phyloP scores from a whole-genome alignment of 495 filamentous ascomycete species.

The Penicillium canariense region DNA sequence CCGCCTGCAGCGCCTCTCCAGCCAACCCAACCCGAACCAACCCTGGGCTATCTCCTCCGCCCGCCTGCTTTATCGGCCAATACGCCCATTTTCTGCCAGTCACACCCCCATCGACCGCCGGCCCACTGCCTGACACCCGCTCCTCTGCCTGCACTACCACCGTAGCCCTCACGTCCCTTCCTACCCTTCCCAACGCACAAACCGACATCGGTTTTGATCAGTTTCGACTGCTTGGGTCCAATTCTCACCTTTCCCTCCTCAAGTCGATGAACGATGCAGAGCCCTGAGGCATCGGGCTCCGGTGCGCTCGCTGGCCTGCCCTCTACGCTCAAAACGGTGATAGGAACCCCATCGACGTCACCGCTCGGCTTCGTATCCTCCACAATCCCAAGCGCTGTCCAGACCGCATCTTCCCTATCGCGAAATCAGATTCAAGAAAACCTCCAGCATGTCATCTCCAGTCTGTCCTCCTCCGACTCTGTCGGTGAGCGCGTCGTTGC shows the following conservation, averaged over 20 bases:
- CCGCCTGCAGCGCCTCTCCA: no score
- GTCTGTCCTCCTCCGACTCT: conserved; percentile 26
- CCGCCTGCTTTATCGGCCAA: neutral
- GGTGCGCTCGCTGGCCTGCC: conserved; percentile 40
- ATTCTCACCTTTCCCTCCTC: neutral
- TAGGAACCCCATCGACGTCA: conserved; percentile 35
- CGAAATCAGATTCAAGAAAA: conserved; percentile 29
- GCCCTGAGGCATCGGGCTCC: conserved; percentile 43
- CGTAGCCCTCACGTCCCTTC: neutral
- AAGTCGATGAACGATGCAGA: conserved; percentile 49
- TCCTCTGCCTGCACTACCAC: neutral
- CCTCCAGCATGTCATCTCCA: conserved; percentile 31
- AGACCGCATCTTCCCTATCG: conserved; percentile 21
- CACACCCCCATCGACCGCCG: neutral
- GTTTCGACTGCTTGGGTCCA: conserved; percentile 2
- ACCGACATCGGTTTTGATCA: no score
- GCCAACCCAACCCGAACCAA: no score
- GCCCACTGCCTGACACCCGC: neutral
- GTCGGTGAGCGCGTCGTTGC: conserved; percentile 24
- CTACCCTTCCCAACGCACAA: neutral
- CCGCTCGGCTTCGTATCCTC: conserved; percentile 27
- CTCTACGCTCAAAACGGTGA: conserved; percentile 35
- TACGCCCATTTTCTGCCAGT: neutral
- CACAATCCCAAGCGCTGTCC: conserved; percentile 4
- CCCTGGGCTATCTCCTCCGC: conserved; percentile 9